Conservation (phyloP, 129 eudicot species). For the Artemisia tridentata region DNA sequence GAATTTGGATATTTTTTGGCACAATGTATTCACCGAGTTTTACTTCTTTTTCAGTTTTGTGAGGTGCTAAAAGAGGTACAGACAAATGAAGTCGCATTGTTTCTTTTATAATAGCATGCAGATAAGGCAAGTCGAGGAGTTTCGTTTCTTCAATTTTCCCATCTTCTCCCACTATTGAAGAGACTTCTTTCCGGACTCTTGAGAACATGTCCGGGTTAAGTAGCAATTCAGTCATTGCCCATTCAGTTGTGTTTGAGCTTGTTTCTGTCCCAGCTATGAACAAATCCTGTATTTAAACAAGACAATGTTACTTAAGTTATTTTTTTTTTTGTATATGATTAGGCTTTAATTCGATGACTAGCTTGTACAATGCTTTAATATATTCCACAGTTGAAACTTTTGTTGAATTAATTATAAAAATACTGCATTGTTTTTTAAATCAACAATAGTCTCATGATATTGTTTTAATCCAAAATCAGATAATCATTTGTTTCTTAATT, state of each 20-base stretch:
- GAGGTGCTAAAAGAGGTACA: constrained; percentile 32
- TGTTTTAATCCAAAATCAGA: no score
- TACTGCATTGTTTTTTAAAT: no score
- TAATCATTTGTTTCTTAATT: no score
- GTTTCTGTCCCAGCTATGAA: constrained; percentile 33
- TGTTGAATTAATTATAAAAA: no score
- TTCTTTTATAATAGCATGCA: constrained; percentile 36
- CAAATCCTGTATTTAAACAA: no score
- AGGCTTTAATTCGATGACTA: no score
- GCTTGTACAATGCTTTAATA: no score
- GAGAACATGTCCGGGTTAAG: constrained; percentile 28
- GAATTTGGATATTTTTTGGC: constrained; percentile 29
- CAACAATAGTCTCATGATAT: no score
- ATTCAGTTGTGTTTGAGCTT: constrained; percentile 29
- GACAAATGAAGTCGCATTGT: constrained; percentile 38
- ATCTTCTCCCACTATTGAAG: constrained; percentile 15
- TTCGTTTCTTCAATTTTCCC: constrained; percentile 26
- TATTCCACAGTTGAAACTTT: no score
- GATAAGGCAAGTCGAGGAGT: constrained; percentile 10
- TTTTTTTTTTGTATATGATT: no score
- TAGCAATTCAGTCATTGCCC: constrained; percentile 32
- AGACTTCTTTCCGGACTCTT: constrained; percentile 27
- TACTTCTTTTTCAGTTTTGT: constrained; percentile 27
- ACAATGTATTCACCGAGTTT: constrained; percentile 16
- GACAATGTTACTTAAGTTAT: no score